A percentile compares a stretch with the other conserved stretches of the same genome.
These are phyloP conservation scores for Ogataea parapolymorpha DNA, from an alignment of 805 yeast species.

Conservation along the genomic window DNA sequence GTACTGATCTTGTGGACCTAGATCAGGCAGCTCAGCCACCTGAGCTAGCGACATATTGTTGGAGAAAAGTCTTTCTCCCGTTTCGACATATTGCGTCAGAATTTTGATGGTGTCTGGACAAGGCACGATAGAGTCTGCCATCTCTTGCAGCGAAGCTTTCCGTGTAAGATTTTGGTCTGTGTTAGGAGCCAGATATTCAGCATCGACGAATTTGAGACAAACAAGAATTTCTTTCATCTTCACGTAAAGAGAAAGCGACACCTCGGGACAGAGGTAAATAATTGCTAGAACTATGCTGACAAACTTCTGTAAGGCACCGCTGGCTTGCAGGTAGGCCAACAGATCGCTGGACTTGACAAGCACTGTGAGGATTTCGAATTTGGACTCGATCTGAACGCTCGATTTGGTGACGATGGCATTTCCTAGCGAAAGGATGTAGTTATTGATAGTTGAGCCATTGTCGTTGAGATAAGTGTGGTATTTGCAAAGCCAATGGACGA, in stretches of 20 bases:
- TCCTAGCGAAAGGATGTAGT: constrained; percentile 20
- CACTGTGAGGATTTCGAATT: not conserved
- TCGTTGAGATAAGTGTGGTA: constrained; percentile 1
- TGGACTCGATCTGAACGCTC: not conserved
- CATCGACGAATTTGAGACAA: constrained; percentile 12
- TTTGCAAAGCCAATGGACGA: not conserved
- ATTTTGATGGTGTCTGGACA: constrained; percentile 15
- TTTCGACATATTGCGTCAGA: constrained; percentile 23
- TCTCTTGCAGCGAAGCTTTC: constrained; percentile 1
- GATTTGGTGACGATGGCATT: constrained; percentile 3
- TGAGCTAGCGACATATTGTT: constrained; percentile 27
- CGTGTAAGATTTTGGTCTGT: not conserved
- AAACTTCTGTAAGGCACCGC: constrained; percentile 11
- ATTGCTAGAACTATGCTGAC: constrained; percentile 19
- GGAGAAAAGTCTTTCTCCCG: constrained; percentile 28
- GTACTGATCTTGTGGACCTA: constrained; percentile 19
- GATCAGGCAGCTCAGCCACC: constrained; percentile 20
- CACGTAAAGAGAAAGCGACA: constrained; percentile 23
- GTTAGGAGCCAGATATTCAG: constrained; percentile 3
- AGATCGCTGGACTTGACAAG: constrained; percentile 1
- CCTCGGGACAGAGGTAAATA: constrained; percentile 26
- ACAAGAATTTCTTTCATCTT: constrained; percentile 28
- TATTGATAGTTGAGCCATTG: constrained; percentile 8
- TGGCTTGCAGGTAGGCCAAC: not conserved
- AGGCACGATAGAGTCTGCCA: constrained; percentile 10